Evolutionary conservation across 2,329 filamentous ascomycete genomes (phyloP).

Genomic region (Cladophialophora carrionii): DNA sequence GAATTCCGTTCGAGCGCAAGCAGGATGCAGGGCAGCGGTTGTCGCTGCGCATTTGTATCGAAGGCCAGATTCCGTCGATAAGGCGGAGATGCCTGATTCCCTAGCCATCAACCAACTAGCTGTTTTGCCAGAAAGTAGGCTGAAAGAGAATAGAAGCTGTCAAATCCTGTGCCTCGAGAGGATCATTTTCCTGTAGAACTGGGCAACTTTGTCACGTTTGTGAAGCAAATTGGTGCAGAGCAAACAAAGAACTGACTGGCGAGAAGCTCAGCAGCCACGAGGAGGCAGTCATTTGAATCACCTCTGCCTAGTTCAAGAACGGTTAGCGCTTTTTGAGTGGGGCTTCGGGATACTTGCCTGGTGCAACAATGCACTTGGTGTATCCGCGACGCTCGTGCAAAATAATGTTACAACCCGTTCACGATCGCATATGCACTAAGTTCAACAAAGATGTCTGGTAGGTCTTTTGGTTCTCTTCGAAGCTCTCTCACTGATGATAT

Average conservation of each 20-base stretch:
- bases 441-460: constrained; percentile 28
- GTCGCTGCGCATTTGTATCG: too few relatives aligned
- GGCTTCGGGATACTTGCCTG: neutral
- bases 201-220: too few relatives aligned
- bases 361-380: neutral
- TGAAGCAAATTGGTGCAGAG: neutral
- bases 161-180: too few relatives aligned
- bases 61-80: too few relatives aligned
- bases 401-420: neutral
- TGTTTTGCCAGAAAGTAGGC: too few relatives aligned
- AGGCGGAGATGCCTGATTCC: too few relatives aligned
- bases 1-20: too few relatives aligned
- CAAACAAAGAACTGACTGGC: neutral
- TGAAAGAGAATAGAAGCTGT: too few relatives aligned
- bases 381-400: neutral
- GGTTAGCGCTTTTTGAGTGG: neutral
- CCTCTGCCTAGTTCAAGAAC: neutral
- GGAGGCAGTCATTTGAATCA: neutral
- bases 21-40: too few relatives aligned
- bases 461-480: neutral
- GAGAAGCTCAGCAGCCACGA: neutral
- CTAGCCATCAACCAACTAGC: too few relatives aligned
- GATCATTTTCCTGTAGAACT: too few relatives aligned
- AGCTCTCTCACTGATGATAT: neutral
- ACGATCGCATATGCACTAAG: neutral